Evolutionary conservation across 1,284 basidiomycete species (phyloP).

Genomic region (Phellopilus nigrolimitatus): DNA sequence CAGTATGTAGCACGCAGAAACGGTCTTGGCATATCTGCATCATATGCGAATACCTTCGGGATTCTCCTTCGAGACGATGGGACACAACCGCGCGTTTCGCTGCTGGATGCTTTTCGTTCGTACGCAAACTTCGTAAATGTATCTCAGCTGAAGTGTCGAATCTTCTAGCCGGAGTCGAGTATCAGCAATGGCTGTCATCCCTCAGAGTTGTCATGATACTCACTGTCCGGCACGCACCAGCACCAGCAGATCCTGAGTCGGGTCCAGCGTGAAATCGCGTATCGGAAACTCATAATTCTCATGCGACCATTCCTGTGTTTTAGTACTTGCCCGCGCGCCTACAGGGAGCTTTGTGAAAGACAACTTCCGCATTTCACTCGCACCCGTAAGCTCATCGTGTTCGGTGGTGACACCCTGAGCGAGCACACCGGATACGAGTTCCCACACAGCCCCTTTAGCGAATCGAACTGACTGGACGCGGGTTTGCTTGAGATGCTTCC

Average conservation of each 20-base stretch:
- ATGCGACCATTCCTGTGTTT: slow-evolving; percentile 44
- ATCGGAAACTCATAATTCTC: slow-evolving; percentile 35
- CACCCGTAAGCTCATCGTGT: slow-evolving; percentile 30
- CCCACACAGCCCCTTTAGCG: slow-evolving; percentile 37
- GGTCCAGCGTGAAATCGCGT: slow-evolving; percentile 60
- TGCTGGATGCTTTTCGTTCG: slow-evolving; percentile 13
- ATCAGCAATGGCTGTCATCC: too few relatives aligned
- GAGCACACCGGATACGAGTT: slow-evolving; percentile 57
- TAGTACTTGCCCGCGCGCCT: slow-evolving; percentile 6
- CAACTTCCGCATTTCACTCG: slow-evolving; percentile 29
- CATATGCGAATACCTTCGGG: slow-evolving; percentile 33
- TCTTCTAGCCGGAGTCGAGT: too few relatives aligned
- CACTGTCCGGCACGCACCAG: slow-evolving; percentile 29
- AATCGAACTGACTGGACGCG: slow-evolving; percentile 35
- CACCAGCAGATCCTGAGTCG: slow-evolving; percentile 55
- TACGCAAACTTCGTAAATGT: slow-evolving; percentile 9
- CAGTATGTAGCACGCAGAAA: slow-evolving; percentile 43
- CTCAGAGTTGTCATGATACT: background rate
- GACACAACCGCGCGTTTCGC: slow-evolving; percentile 8
- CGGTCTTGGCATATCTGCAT: slow-evolving; percentile 47
- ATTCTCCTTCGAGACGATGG: slow-evolving; percentile 22
- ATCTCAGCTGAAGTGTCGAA: background rate
- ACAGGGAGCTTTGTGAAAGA: slow-evolving; percentile 19
- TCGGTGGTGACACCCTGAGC: slow-evolving; percentile 39
- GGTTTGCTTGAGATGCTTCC: slow-evolving; percentile 42